These are phyloP conservation scores for Mycogone perniciosa DNA, from an alignment of 2,329 filamentous ascomycete species.

Conservation along the genomic window DNA sequence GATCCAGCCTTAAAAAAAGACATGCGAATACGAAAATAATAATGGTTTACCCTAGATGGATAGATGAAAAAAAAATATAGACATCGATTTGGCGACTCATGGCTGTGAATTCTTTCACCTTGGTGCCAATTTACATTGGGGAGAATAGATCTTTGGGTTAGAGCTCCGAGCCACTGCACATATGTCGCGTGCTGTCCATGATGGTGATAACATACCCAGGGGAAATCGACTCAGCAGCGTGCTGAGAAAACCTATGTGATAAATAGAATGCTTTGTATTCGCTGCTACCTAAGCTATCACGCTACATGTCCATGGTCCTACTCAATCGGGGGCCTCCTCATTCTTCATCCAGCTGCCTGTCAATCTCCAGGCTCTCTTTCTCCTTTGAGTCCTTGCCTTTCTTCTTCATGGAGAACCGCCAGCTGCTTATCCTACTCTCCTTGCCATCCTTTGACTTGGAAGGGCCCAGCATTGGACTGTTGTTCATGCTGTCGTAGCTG, in stretches of 20 bases:
- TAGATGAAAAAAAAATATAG: too few species aligned
- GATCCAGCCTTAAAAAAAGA: too few species aligned
- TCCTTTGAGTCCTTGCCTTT: conserved; percentile 46
- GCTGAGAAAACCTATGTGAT: too few species aligned
- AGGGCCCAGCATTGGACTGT: conserved; percentile 51
- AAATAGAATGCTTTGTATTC: neutral
- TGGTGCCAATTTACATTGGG: too few species aligned
- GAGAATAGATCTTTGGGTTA: too few species aligned
- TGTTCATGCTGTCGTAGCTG: conserved; percentile 51
- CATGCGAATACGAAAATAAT: neutral
- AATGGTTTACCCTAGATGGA: neutral
- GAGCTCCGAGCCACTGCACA: too few species aligned
- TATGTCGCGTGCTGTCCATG: too few species aligned
- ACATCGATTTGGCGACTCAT: too few species aligned
- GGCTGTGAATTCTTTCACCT: too few species aligned
- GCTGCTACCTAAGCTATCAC: neutral
- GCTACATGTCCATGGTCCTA: neutral
- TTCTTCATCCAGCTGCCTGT: conserved; percentile 30
- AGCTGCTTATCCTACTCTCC: conserved; percentile 44
- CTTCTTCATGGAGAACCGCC: conserved; percentile 56
- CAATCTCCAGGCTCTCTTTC: conserved; percentile 50
- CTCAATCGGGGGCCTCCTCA: conserved; percentile 1
- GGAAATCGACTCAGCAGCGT: too few species aligned
- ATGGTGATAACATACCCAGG: too few species aligned
- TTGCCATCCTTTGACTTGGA: conserved; percentile 40